Evolutionary conservation across 78 protist species (phyloP), one percentile per base, ranked within the genome.

Genomic region (Guillardia theta): DNA sequence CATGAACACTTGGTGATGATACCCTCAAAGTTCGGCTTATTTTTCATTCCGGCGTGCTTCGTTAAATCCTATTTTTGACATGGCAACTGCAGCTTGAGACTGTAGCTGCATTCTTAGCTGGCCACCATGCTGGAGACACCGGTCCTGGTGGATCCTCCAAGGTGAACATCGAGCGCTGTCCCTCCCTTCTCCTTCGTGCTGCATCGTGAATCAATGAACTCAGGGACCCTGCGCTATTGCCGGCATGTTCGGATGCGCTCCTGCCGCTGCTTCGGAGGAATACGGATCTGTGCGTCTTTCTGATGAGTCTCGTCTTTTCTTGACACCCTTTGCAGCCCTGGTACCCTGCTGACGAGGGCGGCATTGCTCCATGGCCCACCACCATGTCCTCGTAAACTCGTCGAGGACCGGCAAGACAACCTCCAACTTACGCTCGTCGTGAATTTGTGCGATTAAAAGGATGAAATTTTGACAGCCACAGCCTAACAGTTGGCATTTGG

Each of bases 341-440:
- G 90, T 78, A 78, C 48, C 90, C 90, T 50, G 44, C 90, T 30
- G 90, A 78, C 90, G 90, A 30, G 4, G 90, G 53, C 33, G 90
- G 90, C 45, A 78, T 78, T 8, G 90, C 90, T 19, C 90, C 90
- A 36, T 78, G 90, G 90, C 90, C 90, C 53, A 78, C 90, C 90
- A 78, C 90, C 48, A 45, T 78, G 24, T 46, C 90, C 48, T 78
- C 90, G 90, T 78, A 78, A 78, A n/a, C n/a, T n/a, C n/a, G n/a
- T n/a, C n/a, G n/a, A n/a, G n/a, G n/a, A n/a, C n/a, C n/a, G n/a
- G n/a, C n/a, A n/a, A n/a, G n/a, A n/a, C n/a, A n/a, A n/a, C n/a
- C n/a, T n/a, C n/a, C n/a, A n/a, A n/a, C n/a, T n/a, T n/a, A n/a
- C n/a, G n/a, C n/a, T n/a, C n/a, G n/a, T n/a, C n/a, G n/a, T n/a